Evolutionary conservation across 2,329 filamentous ascomycete genomes (phyloP), one percentile per base, ranked within the genome.

Genomic region (Claviceps arundinis): DNA sequence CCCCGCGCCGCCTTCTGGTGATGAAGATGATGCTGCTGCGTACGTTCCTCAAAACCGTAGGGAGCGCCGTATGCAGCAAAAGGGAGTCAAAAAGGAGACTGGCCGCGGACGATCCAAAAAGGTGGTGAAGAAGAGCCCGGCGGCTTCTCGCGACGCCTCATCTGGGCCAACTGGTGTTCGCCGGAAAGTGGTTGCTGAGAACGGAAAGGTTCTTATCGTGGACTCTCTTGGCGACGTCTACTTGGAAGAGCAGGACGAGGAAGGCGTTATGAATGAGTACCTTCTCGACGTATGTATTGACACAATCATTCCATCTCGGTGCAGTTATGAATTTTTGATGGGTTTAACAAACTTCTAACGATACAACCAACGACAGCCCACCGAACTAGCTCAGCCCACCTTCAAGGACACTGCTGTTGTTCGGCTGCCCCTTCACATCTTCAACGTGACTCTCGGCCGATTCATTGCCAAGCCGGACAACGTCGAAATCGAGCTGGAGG

Each of bases 161-260:
- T 68, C 75, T 51, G 80, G 81, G 11, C 52, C 61, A 26, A 54
- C 82, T 40, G 89, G 90, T 19, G 76, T 85, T 37, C 88, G 88
- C 70, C 95, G 91, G 76, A 79, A 88, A 38, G 88, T 97, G 16
- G 81, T 90, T 26, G 91, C 90, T 2, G 86, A 95, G 73, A 98
- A 98, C 61, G 93, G 93, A 59, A 98, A 97, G 73, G 77, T 95
- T 1, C 74, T 98, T 40, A 84, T 98, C 52, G 93, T 98, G 4
- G 91, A 98, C 68, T 88, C 87, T 0, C 74, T 85, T 9, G 93
- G 93, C 30, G 89, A 96, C 60, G 93, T 98, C 13, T 98, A 88
- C 64, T 75, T 98, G n/a, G 90, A 97, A 68, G 87, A 95, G 64
- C 79, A 88, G 61, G 88, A 89, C 50, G 89, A 90, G 59, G 88